Evolutionary conservation across 805 yeast genomes (phyloP), one percentile per base, ranked within the genome.

Genomic region (Candida piceae): DNA sequence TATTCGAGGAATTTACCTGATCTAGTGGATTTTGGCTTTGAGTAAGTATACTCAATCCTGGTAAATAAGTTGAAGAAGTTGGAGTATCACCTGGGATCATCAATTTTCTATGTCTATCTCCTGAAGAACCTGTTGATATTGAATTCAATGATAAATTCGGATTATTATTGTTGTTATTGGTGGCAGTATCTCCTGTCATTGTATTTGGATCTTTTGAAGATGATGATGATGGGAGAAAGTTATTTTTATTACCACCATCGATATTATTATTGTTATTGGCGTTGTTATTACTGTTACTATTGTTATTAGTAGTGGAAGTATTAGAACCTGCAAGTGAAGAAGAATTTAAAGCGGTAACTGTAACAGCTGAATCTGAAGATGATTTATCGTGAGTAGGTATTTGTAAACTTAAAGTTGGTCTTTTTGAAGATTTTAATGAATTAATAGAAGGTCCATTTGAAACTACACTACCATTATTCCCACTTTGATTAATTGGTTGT

Each of bases 331-430:
- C 29, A 16, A 42, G 8, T 20, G 42, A 34, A 2, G 44, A 34
- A 3, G 40, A 66, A 63, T 50, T 58, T 10, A 67, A 32, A 1
- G 76, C 75, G 4, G 78, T 67, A 17, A 72, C 50, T 0, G 77
- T 69, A 18, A 64, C 49, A 35, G 72, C 67, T 49, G 72, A 56
- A 53, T 67, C 66, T 38, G 60, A 40, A 43, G 57, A 44, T 16
- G 46, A 21, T 33, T 48, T 46, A 26, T 48, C 57, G 29, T 40
- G 38, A n/a, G 36, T 48, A 1, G 87, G 87, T n/a, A 80, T 80
- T 46, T 77, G 78, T 9, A 80, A 80, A 38, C 84, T 58, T 31
- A 80, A 58, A 1, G 79, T 69, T 1, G 87, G 87, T 41, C 87
- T 58, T 33, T 61, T 48, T n/a, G 44, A 39, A 21, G 34, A 11